phyloP scores from a whole-genome alignment of 1,284 basidiomycete genomes.

The Cutaneotrichosporon arboriforme region DNA sequence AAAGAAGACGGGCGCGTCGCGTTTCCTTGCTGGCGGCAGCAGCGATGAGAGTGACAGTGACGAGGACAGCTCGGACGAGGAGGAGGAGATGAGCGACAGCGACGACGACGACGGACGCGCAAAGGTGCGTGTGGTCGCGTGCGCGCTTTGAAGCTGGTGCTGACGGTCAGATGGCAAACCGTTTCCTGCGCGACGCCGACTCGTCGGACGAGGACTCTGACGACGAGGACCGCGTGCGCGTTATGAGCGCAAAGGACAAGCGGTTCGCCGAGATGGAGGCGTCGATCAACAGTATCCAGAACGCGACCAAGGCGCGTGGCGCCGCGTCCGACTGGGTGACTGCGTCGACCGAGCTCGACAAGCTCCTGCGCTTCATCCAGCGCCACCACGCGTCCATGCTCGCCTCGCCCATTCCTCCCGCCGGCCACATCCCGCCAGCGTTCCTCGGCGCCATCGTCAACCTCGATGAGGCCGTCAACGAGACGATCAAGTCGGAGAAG shows the following conservation, averaged over 20 bases:
- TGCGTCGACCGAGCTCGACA: conserved; percentile 93
- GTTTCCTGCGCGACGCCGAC: conserved; percentile 44
- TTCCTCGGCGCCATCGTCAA: conserved; percentile 73
- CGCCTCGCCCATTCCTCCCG: conserved; percentile 54
- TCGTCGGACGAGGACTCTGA: conserved; percentile 44
- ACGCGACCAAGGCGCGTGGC: conserved; percentile 65
- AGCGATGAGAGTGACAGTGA: conserved; percentile 25
- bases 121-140: not conserved
- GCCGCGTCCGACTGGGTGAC: conserved; percentile 81
- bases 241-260: conserved; percentile 49
- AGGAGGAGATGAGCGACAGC: conserved; percentile 33
- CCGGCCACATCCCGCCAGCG: conserved; percentile 80
- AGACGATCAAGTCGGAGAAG: conserved; percentile 77
- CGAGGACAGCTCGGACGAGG: conserved; percentile 25
- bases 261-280: conserved; percentile 51
- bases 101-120: conserved; percentile 27
- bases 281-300: conserved; percentile 84
- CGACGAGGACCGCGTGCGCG: conserved; percentile 44
- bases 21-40: conserved; percentile 34
- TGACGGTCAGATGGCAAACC: conserved; percentile 27
- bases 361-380: conserved; percentile 81
- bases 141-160: not conserved
- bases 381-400: conserved; percentile 63
- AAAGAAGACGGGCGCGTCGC: conserved; percentile 26
- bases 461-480: conserved; percentile 72